phyloP scores from a whole-genome alignment of 2,329 filamentous ascomycete species.

The Diaporthe caulivora region DNA sequence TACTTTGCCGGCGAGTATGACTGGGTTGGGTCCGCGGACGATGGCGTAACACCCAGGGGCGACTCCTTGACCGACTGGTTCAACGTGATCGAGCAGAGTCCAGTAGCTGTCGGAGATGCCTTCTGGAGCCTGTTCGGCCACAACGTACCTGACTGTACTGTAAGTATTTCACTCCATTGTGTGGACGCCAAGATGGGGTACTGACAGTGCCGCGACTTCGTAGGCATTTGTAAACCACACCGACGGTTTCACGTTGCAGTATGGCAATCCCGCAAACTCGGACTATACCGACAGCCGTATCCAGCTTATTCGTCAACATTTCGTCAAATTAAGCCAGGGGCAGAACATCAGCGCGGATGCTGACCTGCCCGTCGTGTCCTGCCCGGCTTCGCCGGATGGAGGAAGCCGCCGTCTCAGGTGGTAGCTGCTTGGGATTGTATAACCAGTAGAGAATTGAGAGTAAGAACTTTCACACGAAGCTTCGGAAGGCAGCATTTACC shows the following conservation, averaged over 20 bases:
- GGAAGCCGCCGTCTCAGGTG: not conserved
- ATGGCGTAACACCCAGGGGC: conserved; percentile 41
- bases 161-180: conserved; percentile 42
- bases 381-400: conserved; percentile 46
- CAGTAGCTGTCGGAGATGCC: conserved; percentile 54
- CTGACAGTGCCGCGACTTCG: not conserved
- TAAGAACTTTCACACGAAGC: not conserved
- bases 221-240: conserved; percentile 58
- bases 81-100: conserved; percentile 53
- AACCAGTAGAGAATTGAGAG: not conserved
- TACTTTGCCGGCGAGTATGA: conserved; percentile 62
- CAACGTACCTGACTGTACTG: conserved; percentile 57
- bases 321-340: conserved; percentile 54
- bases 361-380: conserved; percentile 54
- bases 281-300: conserved; percentile 53
- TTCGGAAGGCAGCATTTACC: not conserved
- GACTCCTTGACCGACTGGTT: conserved; percentile 55
- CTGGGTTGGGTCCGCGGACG: conserved; percentile 52
- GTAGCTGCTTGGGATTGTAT: not conserved
- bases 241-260: conserved; percentile 60
- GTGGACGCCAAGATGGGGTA: no score
- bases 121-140: conserved; percentile 62
- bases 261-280: conserved; percentile 57
- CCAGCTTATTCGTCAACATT: conserved; percentile 57
- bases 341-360: conserved; percentile 48